Evolutionary conservation across 2,329 filamentous ascomycete genomes (phyloP), one percentile per base, ranked within the genome.

Genomic region (Tolypocladium amazonense): DNA sequence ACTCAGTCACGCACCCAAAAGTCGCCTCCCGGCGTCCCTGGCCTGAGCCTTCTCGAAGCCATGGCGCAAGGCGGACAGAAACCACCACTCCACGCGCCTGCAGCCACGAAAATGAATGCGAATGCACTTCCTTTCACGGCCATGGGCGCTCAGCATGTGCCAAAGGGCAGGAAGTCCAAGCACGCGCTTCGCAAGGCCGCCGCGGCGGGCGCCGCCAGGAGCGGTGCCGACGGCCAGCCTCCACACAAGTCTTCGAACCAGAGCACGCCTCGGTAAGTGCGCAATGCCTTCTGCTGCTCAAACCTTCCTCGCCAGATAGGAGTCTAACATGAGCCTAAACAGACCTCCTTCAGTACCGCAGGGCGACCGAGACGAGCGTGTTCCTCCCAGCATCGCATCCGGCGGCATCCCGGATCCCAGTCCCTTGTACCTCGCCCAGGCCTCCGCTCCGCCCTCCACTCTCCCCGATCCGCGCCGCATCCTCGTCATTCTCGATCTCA

Each of bases 401-500:
- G 82, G 82, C 57, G 82, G 83, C 57, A 72, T 87, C 30, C 90
- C 90, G 0, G 68, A 80, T 0, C 84, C 89, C 0, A 81, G 81
- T 1, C 54, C 72, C 0, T 68, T 73, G 55, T 95, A 95, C 72
- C 75, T 90, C n/a, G 58, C 69, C 4, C 79, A 80, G 58, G 78
- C 88, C 2, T 69, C 74, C 5, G 65, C 75, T 18, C 66, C 75
- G 0, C 78, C 84, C 0, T 66, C 70, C 35, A 64, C 65, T 20
- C 72, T 82, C 4, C 45, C 72, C 0, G 57, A 71, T 1, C 81
- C 86, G 1, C 83, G 84, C 47, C 82, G 81, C 20, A 81, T 96
- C 39, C 84, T 99, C 27, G 79, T 99, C 57, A 83, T 97, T 55
- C 83, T 97, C 62, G 94, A 99, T 74, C 83, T 99, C 43, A 99